Evolutionary conservation across 106 monocot species (phyloP).

Genomic region (Dendrobium officinale): DNA sequence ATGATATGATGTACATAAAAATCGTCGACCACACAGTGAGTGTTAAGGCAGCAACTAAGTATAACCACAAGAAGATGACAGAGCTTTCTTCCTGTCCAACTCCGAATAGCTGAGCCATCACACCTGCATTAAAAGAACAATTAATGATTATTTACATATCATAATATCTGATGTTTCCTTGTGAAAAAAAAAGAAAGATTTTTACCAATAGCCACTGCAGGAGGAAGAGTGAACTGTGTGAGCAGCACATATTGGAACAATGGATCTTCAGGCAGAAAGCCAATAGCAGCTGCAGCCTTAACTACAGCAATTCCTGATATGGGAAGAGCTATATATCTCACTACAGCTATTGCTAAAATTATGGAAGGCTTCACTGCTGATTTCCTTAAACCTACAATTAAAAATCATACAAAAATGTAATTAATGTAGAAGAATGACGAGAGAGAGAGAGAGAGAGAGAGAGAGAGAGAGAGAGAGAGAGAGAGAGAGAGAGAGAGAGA

Average conservation of each 20-base stretch:
- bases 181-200: too few species aligned
- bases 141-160: neutral
- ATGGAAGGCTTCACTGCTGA: conserved; percentile 12
- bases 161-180: neutral
- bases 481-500: too few species aligned
- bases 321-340: conserved; percentile 12
- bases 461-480: neutral
- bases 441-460: too few species aligned
- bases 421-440: too few species aligned
- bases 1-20: conserved; percentile 45
- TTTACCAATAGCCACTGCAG: conserved; percentile 15
- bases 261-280: conserved; percentile 16
- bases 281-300: conserved; percentile 6
- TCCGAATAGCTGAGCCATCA: conserved; percentile 52
- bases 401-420: neutral
- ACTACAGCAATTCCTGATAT: conserved; percentile 12
- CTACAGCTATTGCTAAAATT: neutral
- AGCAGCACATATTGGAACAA: conserved; percentile 15
- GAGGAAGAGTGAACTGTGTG: conserved; percentile 17
- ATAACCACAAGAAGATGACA: conserved; percentile 55
- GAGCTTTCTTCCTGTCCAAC: conserved; percentile 60
- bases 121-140: conserved; percentile 23
- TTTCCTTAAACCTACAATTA: conserved; percentile 4
- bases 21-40: conserved; percentile 59
- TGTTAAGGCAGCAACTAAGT: conserved; percentile 36